phyloP scores from a whole-genome alignment of 2,329 filamentous ascomycete species.

The Bertia moriformis region DNA sequence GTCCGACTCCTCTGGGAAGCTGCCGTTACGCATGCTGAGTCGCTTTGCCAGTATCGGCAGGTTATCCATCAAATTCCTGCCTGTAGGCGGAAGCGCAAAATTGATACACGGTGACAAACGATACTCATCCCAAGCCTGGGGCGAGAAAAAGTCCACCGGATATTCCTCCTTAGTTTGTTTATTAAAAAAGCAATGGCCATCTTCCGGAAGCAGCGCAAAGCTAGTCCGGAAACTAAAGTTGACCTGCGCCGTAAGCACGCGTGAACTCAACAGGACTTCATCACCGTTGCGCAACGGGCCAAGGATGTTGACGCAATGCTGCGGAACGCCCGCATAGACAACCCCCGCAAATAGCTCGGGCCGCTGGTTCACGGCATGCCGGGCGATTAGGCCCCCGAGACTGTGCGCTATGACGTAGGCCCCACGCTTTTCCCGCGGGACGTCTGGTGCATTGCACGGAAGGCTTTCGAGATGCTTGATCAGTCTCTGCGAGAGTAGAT shows the following conservation, averaged over 20 bases:
- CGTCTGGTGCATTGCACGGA: conserved; percentile 54
- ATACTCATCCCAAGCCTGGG: conserved; percentile 66
- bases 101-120: conserved; percentile 64
- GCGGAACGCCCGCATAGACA: conserved; percentile 70
- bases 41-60: neutral
- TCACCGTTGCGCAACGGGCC: conserved; percentile 86
- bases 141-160: conserved; percentile 69
- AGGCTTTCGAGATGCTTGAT: conserved; percentile 59
- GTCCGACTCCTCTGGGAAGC: neutral
- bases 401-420: conserved; percentile 76
- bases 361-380: conserved; percentile 72
- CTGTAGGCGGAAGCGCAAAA: conserved; percentile 43
- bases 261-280: conserved; percentile 75
- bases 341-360: conserved; percentile 79
- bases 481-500: conserved; percentile 58
- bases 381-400: conserved; percentile 72
- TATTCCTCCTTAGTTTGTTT: conserved; percentile 68
- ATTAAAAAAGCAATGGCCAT: conserved; percentile 78
- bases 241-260: conserved; percentile 79
- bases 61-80: conserved; percentile 4
- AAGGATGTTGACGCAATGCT: conserved; percentile 79
- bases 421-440: conserved; percentile 40
- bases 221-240: conserved; percentile 84
- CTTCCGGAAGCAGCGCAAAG: conserved; percentile 71
- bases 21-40: no score